Evolutionary conservation across 2,329 filamentous ascomycete genomes (phyloP).

Genomic region (Aspergillus pseudotamarii): DNA sequence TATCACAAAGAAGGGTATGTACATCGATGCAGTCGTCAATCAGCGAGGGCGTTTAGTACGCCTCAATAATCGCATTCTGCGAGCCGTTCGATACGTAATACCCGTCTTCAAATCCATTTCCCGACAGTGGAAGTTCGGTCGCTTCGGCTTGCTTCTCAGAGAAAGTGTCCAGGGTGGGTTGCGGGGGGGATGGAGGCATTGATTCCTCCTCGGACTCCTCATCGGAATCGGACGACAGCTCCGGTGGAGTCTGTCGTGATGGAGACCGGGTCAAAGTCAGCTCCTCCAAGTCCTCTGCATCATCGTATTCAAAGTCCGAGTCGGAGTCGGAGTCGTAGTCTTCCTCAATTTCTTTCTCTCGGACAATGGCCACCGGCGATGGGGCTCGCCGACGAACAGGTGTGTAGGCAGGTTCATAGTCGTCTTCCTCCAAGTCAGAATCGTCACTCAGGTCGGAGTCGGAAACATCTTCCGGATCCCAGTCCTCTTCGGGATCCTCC

Average conservation of each 20-base stretch:
- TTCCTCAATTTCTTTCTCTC: slow-evolving; percentile 33
- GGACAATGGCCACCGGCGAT: slow-evolving; percentile 35
- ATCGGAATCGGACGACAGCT: slow-evolving; percentile 70
- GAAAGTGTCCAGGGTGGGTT: slow-evolving; percentile 60
- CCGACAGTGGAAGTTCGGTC: slow-evolving; percentile 41
- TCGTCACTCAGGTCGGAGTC: slow-evolving; percentile 58
- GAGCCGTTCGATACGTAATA: slow-evolving; percentile 52
- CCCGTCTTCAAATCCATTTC: slow-evolving; percentile 49
- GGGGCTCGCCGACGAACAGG: slow-evolving; percentile 33
- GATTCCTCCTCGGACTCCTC: slow-evolving; percentile 69
- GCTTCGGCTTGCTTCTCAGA: slow-evolving; percentile 57
- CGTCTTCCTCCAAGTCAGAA: slow-evolving; percentile 49
- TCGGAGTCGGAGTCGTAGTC: slow-evolving; percentile 51
- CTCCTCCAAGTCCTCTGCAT: slow-evolving; percentile 60
- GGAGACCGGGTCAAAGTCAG: slow-evolving; percentile 69
- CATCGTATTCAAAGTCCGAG: slow-evolving; percentile 60
- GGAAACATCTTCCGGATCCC: slow-evolving; percentile 65
- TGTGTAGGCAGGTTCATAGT: slow-evolving; percentile 42
- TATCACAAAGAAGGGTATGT: slow-evolving; percentile 17
- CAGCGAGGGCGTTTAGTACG: slow-evolving; percentile 44
- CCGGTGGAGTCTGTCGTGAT: slow-evolving; percentile 69
- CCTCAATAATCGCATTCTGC: slow-evolving; percentile 51
- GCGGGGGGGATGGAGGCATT: slow-evolving; percentile 70
- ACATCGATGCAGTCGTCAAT: not conserved
- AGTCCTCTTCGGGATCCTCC: slow-evolving; percentile 74